A percentile compares a stretch with the other conserved stretches of the same genome.
These are phyloP conservation scores for Ophiostoma sp. DNA, from an alignment of 2,329 filamentous ascomycete genomes.

Conservation along the genomic window DNA sequence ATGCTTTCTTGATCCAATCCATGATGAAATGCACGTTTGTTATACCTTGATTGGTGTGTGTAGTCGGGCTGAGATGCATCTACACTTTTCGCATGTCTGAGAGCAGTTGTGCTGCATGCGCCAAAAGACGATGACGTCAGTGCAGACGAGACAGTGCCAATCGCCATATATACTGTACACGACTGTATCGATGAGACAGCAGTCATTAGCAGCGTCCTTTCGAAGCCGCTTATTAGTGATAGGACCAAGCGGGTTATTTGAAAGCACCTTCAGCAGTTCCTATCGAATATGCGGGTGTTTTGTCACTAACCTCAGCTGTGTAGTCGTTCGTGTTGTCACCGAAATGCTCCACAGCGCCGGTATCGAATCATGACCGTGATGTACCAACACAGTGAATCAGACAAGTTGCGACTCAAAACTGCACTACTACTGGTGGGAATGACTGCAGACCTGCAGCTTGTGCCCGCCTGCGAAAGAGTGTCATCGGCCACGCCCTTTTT, in stretches of 20 bases:
- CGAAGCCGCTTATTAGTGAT: no score
- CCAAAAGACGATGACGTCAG: background rate
- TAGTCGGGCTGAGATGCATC: background rate
- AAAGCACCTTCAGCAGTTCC: no score
- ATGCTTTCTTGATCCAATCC: conserved; percentile 23
- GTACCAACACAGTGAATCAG: no score
- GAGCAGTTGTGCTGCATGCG: background rate
- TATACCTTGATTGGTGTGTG: background rate
- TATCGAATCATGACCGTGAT: no score
- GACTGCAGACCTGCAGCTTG: no score
- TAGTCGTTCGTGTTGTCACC: no score
- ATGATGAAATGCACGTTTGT: conserved; percentile 11
- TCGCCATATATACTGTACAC: background rate
- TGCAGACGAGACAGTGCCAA: background rate
- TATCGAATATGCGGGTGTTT: no score
- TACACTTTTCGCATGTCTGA: background rate
- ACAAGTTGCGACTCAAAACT: no score
- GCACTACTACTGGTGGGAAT: no score
- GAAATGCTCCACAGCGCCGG: no score
- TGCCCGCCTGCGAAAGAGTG: background rate
- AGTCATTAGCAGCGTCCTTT: background rate
- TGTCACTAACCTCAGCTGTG: no score
- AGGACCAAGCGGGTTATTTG: no score
- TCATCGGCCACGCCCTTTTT: background rate
- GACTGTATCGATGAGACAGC: background rate